A percentile compares a stretch with the other conserved stretches of the same genome.
Conservation (phyloP, 225 moss, liverwort and hornwort species). For the Physcomitrellopsis africana region DNA sequence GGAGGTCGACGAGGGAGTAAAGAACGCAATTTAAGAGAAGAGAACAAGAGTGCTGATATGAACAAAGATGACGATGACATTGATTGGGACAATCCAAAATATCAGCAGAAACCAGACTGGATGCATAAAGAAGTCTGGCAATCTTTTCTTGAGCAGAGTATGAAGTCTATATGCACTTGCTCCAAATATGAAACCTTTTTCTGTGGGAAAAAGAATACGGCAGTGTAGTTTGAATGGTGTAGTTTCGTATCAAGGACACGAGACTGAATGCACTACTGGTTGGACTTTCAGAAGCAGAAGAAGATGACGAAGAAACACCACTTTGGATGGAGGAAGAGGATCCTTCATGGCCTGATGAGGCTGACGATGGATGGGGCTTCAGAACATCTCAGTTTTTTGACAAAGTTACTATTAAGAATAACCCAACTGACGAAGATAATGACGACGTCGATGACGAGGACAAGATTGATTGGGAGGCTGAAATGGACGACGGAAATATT, state of each 20-base stretch:
- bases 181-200: slow-evolving; percentile 6
- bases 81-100: slow-evolving; percentile 43
- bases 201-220: background rate
- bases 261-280: background rate
- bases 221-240: background rate
- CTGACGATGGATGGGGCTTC: slow-evolving; percentile 70
- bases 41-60: slow-evolving; percentile 9
- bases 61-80: slow-evolving; percentile 31
- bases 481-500: slow-evolving; percentile 60
- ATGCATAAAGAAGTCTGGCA: slow-evolving; percentile 50
- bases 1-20: slow-evolving; percentile 30
- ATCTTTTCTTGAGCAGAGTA: slow-evolving; percentile 37
- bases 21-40: slow-evolving; percentile 23
- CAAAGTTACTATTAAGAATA: slow-evolving; percentile 47
- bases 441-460: slow-evolving; percentile 47
- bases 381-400: slow-evolving; percentile 66
- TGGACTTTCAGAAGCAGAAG: slow-evolving; percentile 28
- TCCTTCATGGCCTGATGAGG: slow-evolving; percentile 64
- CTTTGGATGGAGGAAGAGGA: slow-evolving; percentile 69
- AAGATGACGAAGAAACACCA: slow-evolving; percentile 50
- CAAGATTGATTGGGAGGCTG: slow-evolving; percentile 54
- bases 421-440: slow-evolving; percentile 34
- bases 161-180: background rate
- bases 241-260: background rate
- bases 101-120: slow-evolving; percentile 54